Evolutionary conservation across 345 rosid species (phyloP), one percentile per base, ranked within the genome.

Genomic region (Salix suchowensis): DNA sequence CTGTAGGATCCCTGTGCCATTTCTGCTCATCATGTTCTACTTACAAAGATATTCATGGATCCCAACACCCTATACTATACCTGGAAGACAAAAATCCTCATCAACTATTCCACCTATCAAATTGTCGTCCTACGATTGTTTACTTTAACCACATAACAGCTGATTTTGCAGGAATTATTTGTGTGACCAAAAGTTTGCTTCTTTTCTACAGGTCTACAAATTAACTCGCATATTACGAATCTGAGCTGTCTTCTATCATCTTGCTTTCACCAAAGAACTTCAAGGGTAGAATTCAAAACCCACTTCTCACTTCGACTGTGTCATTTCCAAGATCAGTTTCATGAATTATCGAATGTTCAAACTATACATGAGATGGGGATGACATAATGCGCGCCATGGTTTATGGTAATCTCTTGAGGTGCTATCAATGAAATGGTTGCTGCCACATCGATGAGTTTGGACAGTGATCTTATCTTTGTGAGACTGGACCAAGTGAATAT

Each of bases 161-260:
- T 30, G 30, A 65, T 67, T 12, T n/a, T 3, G 16, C 21, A 7
- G 6, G 23, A 37, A 13, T 40, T 16, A 55, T 66, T 30, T 26
- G 7, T 67, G 18, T 73, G 67, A 68, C 68, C 78, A 46, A 14
- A 34, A 12, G 16, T 7, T 66, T 60, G 39, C 23, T 55, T 15
- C 0, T 66, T 44, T n/a, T 23, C 15, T 73, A 74, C 80, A 81
- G 84, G 81, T 77, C 18, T 81, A 81, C 78, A 81, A 74, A 68
- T 70, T 81, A 61, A 74, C 75, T 36, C 84, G 84, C 81, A 81
- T 81, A 46, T 30, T 81, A 44, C 77, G 84, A 69, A 65, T 81
- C 64, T 81, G 65, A 77, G 4, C 44, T 19, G 19, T 60, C 39
- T 55, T 36, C 36, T 26, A 26, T 14, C 44, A 37, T 65, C 16